phyloP scores from a whole-genome alignment of 2,329 filamentous ascomycete species.

The Knoxdaviesia proteae region DNA sequence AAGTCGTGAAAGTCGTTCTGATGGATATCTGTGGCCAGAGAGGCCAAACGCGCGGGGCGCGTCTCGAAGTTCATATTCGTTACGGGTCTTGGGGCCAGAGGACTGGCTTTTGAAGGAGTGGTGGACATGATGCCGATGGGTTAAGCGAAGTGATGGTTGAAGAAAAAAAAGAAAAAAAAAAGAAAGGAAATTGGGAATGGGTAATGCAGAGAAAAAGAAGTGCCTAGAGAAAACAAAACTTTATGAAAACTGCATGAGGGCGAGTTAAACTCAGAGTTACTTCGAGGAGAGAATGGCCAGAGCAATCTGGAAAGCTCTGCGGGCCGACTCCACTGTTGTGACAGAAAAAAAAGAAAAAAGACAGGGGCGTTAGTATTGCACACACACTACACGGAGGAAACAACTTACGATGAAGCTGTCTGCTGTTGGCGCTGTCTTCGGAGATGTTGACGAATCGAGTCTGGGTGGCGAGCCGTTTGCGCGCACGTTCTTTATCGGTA shows the following conservation, averaged over 20 bases:
- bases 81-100: too few species aligned
- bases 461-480: conserved; percentile 64
- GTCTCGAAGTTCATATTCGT: too few species aligned
- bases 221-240: background rate
- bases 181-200: background rate
- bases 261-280: background rate
- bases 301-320: conserved; percentile 41
- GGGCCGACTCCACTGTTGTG: conserved; percentile 22
- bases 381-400: background rate
- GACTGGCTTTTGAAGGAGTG: too few species aligned
- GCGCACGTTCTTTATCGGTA: conserved; percentile 56
- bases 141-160: background rate
- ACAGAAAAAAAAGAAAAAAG: background rate
- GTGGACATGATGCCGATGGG: too few species aligned
- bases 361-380: conserved; percentile 14
- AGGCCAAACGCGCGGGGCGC: too few species aligned
- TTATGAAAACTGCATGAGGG: background rate
- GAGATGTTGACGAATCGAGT: conserved; percentile 54
- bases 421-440: conserved; percentile 50
- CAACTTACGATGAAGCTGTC: conserved; percentile 58
- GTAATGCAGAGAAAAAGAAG: background rate
- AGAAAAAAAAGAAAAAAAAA: background rate
- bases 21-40: too few species aligned
- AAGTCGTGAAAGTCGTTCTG: conserved; percentile 41
- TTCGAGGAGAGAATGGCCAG: conserved; percentile 27